Evolutionary conservation across 2,329 filamentous ascomycete species (phyloP), one percentile per base, ranked within the genome.

Genomic region (Ceratocystis destructans): DNA sequence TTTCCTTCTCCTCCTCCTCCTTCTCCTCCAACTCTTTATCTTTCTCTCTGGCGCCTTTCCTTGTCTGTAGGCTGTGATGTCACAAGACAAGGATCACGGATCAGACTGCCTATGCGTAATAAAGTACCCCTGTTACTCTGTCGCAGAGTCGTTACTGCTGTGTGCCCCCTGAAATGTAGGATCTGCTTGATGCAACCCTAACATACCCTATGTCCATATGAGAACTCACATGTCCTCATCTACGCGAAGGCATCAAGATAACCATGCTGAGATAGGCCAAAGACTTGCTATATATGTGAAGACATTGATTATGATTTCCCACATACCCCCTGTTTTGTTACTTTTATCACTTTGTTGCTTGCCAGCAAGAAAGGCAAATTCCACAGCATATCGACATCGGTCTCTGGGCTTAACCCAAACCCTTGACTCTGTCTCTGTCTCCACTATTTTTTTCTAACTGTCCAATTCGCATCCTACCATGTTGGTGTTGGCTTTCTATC

Each of bases 31-130:
- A 33, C 55, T 33, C 31, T 59, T n/a, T 17, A 4, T 28, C 10
- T 33, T 28, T 28, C 5, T 15, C 53, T 57, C 28, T 22, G 20
- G 22, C 50, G 10, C 15, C 22, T 57, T 57, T 31, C 53, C 53
- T 57, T 57, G 53, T 17, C 22, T 28, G 37, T 41, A 57, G 5
- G 53, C 53, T 57, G 53, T 57, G 53, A 57, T 57, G 53, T 57
- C 53, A 57, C 53, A 17, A 57, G 53, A 57, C 53, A 57, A 31
- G 53, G 53, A 33, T 57, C 31, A 12, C 28, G 31, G 53, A 57
- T 57, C 53, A 57, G 22, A 57, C 28, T 57, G 17, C 5, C 53
- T n/a, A 57, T 57, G 22, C 53, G 20, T 57, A 41, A 41, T 15
- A 41, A 41, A 41, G 37, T n/a, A 22, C 22, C 12, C 12, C 53